Evolutionary conservation across 169 alveolate species (phyloP).

Genomic region (Plasmodium sp.): DNA sequence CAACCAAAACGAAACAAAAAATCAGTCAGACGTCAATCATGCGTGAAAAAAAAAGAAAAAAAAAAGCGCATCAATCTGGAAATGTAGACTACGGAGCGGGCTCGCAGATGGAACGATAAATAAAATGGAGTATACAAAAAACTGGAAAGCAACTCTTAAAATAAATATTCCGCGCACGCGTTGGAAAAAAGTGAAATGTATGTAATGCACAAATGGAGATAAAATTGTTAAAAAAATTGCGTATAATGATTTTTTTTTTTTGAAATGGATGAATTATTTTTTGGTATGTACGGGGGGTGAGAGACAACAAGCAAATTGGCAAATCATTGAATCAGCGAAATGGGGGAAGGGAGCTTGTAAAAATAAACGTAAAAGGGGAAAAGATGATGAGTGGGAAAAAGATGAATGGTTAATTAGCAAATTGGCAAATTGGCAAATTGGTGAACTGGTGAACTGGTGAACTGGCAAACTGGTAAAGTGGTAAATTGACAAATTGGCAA

Average conservation of each 20-base stretch:
- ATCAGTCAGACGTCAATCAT: background rate
- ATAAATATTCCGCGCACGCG: background rate
- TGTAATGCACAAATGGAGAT: background rate
- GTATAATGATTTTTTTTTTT: background rate
- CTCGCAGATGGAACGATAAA: background rate
- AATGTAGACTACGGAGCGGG: background rate
- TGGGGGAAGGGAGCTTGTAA: background rate
- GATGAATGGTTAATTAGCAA: background rate
- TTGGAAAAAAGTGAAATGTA: background rate
- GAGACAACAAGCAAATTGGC: background rate
- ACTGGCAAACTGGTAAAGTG: background rate
- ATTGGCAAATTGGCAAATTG: background rate
- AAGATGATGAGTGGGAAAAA: background rate
- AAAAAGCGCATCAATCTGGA: background rate
- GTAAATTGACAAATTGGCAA: background rate
- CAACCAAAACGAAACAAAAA: background rate
- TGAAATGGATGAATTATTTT: background rate
- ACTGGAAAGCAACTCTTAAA: background rate
- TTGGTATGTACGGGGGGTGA: background rate
- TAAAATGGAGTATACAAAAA: background rate
- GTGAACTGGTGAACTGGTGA: background rate
- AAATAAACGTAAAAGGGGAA: background rate
- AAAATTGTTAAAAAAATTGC: background rate
- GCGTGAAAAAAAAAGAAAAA: background rate
- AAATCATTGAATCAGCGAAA: background rate